Evolutionary conservation across 805 yeast genomes (phyloP).

Genomic region (Hemisphaericaspora nanyangensis): DNA sequence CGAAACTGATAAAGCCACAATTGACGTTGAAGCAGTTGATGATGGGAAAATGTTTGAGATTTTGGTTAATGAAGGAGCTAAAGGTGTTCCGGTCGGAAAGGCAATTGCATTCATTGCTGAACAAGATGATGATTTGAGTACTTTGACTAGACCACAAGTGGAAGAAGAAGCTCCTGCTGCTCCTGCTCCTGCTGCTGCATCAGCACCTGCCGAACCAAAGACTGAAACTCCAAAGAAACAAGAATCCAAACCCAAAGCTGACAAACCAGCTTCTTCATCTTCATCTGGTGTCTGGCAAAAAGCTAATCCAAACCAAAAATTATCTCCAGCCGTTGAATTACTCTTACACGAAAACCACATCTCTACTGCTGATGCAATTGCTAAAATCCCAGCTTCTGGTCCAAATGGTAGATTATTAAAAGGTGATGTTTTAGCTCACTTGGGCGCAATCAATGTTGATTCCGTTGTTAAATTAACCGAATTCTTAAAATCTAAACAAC

Average conservation of each 20-base stretch:
- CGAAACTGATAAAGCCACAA: constrained; percentile 83
- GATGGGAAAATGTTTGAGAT: constrained; percentile 89
- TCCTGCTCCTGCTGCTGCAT: constrained; percentile 15
- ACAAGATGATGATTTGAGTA: constrained; percentile 72
- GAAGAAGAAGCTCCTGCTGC: constrained; percentile 20
- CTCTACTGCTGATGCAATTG: constrained; percentile 64
- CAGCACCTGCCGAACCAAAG: constrained; percentile 11
- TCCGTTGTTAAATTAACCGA: constrained; percentile 52
- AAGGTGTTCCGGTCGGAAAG: constrained; percentile 77
- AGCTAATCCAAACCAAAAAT: constrained; percentile 64
- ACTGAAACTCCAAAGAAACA: constrained; percentile 12
- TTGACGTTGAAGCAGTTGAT: constrained; percentile 84
- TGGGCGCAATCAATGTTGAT: constrained; percentile 66
- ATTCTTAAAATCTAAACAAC: constrained; percentile 52
- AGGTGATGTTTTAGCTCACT: constrained; percentile 85
- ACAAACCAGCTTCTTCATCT: background rate
- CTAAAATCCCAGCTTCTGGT: constrained; percentile 78
- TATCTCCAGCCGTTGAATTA: constrained; percentile 76
- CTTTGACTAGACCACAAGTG: constrained; percentile 56
- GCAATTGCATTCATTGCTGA: constrained; percentile 91
- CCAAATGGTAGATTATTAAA: constrained; percentile 82
- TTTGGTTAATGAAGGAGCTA: constrained; percentile 64
- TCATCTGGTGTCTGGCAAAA: constrained; percentile 19
- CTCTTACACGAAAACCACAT: constrained; percentile 61
- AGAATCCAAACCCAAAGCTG: constrained; percentile 9